Base-by-base conservation (phyloP, 331 rosid species). In the Quercus lobata region DNA sequence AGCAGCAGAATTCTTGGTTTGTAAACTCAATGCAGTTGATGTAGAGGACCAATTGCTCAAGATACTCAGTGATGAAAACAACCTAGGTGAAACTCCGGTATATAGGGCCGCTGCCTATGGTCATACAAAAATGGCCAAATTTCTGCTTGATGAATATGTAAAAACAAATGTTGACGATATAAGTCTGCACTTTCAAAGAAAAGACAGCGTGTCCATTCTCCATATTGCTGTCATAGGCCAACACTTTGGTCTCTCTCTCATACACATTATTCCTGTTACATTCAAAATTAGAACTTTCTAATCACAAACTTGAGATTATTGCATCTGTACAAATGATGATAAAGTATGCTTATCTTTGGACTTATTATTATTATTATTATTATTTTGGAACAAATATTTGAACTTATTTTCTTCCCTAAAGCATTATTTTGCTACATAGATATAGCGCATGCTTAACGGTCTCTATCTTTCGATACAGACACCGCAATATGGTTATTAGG, bases 401-500 rank as follows among this genome's bases (percentile, higher is more conserved):
- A n/a, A n/a, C n/a, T n/a, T n/a, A n/a, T n/a, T n/a, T n/a, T n/a
- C n/a, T n/a, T n/a, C n/a, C n/a, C n/a, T n/a, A n/a, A n/a, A n/a
- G n/a, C n/a, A n/a, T n/a, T n/a, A n/a, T n/a, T n/a, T n/a, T n/a
- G n/a, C 41, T 34, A 34, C 2, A 34, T 34, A 5, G 41, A 34
- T 6, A 34, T 6, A 34, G 41, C 41, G 41, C 37, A 21, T 22
- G 25, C 60, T 18, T 60, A 60, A 60, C 34, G 68, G 16, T 14
- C 69, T 62, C 29, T 27, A 63, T 27, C 44, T 80, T 34, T 35
- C n/a, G 10, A 63, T 12, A 57, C 84, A 85, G 88, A 68, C 62
- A 85, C 84, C 4, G 84, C 84, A 10, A 22, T 57, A 25, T 85
- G 88, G 88, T 53, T 85, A 68, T 21, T 82, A 63, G 72, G 34